Conservation (phyloP, 352 stramenopile genomes). For the Phytophthora sansomeana region DNA sequence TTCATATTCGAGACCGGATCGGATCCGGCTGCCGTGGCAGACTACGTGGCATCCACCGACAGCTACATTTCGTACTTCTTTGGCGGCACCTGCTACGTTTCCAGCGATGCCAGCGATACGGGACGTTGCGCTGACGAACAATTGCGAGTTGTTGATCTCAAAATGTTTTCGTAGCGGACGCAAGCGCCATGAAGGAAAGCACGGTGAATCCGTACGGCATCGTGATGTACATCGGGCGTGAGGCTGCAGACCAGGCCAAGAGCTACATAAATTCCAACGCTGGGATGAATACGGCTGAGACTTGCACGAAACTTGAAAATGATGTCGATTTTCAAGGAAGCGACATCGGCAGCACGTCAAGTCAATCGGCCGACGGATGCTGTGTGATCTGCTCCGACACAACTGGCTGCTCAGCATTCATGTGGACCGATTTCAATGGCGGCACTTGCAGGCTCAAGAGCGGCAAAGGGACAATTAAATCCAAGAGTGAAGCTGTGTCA, state of each 20-base stretch:
- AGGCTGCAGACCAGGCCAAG: conserved; percentile 58
- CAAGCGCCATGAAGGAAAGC: conserved; percentile 61
- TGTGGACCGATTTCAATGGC: conserved; percentile 55
- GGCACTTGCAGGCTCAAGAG: conserved; percentile 70
- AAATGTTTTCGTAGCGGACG: conserved; percentile 74
- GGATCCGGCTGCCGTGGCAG: conserved; percentile 36
- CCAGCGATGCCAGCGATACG: conserved; percentile 45
- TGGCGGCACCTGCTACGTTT: conserved; percentile 73
- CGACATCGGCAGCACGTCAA: conserved; percentile 41
- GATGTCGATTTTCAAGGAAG: conserved; percentile 56
- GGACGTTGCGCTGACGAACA: conserved; percentile 69
- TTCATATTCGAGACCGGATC: conserved; percentile 47
- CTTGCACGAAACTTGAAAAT: conserved; percentile 38
- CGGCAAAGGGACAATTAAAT: conserved; percentile 32
- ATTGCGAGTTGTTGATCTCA: conserved; percentile 56
- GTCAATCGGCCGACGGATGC: conserved; percentile 41
- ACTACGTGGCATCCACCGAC: conserved; percentile 49
- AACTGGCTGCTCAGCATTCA: conserved; percentile 48
- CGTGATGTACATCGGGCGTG: conserved; percentile 76
- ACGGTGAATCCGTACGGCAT: conserved; percentile 76
- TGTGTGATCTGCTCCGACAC: conserved; percentile 42
- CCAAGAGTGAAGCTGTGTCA: conserved; percentile 21
- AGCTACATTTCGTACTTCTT: conserved; percentile 70
- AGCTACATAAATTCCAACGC: conserved; percentile 28
- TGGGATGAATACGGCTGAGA: conserved; percentile 20